These are phyloP conservation scores for Myxozyma geophila DNA, from an alignment of 805 yeast genomes.

Conservation along the genomic window DNA sequence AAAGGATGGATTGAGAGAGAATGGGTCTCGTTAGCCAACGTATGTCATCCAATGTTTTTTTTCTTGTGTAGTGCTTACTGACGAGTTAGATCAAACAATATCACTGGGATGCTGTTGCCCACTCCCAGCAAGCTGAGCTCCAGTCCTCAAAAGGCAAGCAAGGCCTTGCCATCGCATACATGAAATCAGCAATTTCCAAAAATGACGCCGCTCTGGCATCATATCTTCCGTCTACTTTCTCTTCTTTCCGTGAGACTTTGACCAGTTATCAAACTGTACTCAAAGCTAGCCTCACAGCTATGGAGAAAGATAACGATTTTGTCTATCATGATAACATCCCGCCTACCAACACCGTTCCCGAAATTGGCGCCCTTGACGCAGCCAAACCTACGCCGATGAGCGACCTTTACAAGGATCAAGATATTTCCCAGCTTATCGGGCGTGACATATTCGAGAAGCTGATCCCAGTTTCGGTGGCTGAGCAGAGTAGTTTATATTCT, in stretches of 20 bases:
- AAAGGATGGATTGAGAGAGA: slow-evolving; percentile 50
- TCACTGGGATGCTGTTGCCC: slow-evolving; percentile 60
- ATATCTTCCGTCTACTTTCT: slow-evolving; percentile 37
- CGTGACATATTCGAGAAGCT: slow-evolving; percentile 73
- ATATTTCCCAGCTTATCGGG: slow-evolving; percentile 54
- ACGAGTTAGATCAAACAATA: slow-evolving; percentile 45
- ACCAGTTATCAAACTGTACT: slow-evolving; percentile 39
- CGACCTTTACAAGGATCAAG: slow-evolving; percentile 50
- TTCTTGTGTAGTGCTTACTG: not conserved
- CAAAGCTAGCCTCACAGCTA: slow-evolving; percentile 44
- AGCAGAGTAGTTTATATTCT: slow-evolving; percentile 81
- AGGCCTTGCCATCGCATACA: slow-evolving; percentile 77
- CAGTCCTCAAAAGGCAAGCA: slow-evolving; percentile 61
- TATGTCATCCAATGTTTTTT: slow-evolving; percentile 47
- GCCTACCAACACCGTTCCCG: slow-evolving; percentile 60
- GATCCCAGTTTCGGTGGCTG: slow-evolving; percentile 85
- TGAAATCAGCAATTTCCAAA: slow-evolving; percentile 54
- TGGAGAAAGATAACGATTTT: slow-evolving; percentile 85
- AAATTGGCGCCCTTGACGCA: slow-evolving; percentile 70
- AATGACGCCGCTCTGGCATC: slow-evolving; percentile 38
- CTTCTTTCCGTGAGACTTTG: slow-evolving; percentile 36
- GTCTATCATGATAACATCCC: slow-evolving; percentile 85
- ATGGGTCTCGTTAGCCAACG: slow-evolving; percentile 59
- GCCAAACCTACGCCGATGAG: slow-evolving; percentile 61
- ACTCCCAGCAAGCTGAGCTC: slow-evolving; percentile 48